Evolutionary conservation across 2,329 filamentous ascomycete genomes (phyloP), one percentile per base, ranked within the genome.

Genomic region (Reticulascus tulasneorum): DNA sequence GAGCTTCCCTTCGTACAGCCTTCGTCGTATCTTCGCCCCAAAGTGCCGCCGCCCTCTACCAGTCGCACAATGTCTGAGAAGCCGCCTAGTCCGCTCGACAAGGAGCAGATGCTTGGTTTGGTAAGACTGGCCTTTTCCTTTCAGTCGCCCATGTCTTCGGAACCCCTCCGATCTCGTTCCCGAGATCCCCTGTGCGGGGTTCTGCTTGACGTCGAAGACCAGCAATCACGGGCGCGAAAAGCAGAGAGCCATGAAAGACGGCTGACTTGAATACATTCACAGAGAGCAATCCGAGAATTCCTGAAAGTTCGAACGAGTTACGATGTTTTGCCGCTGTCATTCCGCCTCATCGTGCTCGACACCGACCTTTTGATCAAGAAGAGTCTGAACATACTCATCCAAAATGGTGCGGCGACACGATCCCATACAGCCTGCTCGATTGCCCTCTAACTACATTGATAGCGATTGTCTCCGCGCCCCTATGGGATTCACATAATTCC

Each of bases 401-500:
- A 97, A 62, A 97, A 97, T 72, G 88, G 91, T 94, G 63, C 49
- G 63, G 50, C 31, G 33, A 33, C 34, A 28, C 28, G 23, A 29
- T 16, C 15, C 13, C 28, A 31, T 24, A 15, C 27, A 31, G 35
- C 46, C 45, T 37, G 48, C 41, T 26, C 15, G 18, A 27, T 33
- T 35, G 19, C 27, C 7, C 27, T 38, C 31, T 38, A 32, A 44
- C 37, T 37, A 17, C 20, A 30, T 21, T 29, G 41, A 31, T 36
- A 97, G 91, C 87, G 55, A 98, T 98, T 58, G 93, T 98, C 37
- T 98, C 93, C 20, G 93, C 93, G 34, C 93, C 93, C 33, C 71
- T 98, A 47, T 98, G 93, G 93, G 90, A 98, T 62, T 96, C 91
- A 18, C 84, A 86, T 47, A 86, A 83, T 5, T 94, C 90, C 18